A percentile compares a stretch with the other conserved stretches of the same genome.
Conservation (phyloP, 1,284 basidiomycete genomes). For the Pterulicium gracile region DNA sequence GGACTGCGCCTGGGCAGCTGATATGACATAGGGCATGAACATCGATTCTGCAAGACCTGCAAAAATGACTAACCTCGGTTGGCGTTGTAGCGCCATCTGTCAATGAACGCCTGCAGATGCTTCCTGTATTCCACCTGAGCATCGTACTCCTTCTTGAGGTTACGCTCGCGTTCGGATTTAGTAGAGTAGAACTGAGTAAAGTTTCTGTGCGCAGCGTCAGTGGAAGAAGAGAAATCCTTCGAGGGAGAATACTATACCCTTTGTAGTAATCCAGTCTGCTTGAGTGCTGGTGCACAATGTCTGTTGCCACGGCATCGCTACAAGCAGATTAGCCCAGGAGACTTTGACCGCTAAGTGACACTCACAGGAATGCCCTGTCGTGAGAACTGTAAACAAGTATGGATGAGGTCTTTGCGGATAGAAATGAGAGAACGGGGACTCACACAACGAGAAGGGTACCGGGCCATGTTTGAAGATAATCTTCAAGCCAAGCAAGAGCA, state of each 20-base stretch:
- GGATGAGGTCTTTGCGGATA: conserved; percentile 1
- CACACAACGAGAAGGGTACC: conserved; percentile 92
- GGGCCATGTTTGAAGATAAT: conserved; percentile 95
- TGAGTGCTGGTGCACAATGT: conserved; percentile 96
- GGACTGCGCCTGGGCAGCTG: conserved; percentile 87
- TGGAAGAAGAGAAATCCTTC: conserved; percentile 3
- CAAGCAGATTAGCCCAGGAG: conserved; percentile 6
- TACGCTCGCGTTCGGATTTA: conserved; percentile 88
- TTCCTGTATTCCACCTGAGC: conserved; percentile 91
- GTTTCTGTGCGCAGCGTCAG: conserved; percentile 52
- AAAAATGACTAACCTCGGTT: conserved; percentile 50
- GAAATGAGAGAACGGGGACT: conserved; percentile 16
- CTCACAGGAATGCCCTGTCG: conserved; percentile 92
- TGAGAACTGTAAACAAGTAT: conserved; percentile 55
- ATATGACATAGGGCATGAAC: conserved; percentile 6
- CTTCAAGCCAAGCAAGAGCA: conserved; percentile 82
- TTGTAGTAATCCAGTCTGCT: conserved; percentile 91
- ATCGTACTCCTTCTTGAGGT: conserved; percentile 91
- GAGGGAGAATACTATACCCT: conserved; percentile 34
- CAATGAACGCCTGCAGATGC: conserved; percentile 96
- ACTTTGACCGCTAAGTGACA: neutral
- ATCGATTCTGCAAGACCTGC: neutral
- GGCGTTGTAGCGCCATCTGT: conserved; percentile 93
- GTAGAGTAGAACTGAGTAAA: conserved; percentile 99
- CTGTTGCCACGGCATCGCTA: conserved; percentile 88